Percentiles rank a stretch among this genome's conserved stretches.
These are phyloP conservation scores for Trichoderma oligosporum DNA, from an alignment of 2,329 filamentous ascomycete genomes.

Conservation along the genomic window DNA sequence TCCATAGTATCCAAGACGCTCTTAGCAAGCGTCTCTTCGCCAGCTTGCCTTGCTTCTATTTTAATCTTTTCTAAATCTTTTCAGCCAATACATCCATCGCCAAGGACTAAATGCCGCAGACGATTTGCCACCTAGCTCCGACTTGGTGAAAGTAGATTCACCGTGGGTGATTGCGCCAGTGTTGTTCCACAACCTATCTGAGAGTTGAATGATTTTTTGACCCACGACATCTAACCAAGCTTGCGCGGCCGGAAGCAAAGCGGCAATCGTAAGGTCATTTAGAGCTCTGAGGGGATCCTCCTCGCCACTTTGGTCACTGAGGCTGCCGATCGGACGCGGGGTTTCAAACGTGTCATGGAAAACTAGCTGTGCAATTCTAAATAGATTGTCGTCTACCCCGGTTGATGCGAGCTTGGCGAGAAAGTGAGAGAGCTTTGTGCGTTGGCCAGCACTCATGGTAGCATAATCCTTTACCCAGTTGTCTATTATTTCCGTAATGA, in stretches of 20 bases:
- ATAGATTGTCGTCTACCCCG: slow-evolving; percentile 2
- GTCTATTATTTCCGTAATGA: slow-evolving; percentile 10
- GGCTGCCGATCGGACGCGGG: background rate
- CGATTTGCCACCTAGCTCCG: slow-evolving; percentile 9
- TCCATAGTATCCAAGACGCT: background rate
- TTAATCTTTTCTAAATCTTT: slow-evolving; percentile 4
- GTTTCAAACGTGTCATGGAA: slow-evolving; percentile 15
- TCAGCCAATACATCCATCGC: slow-evolving; percentile 17
- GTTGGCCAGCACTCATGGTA: slow-evolving; percentile 5
- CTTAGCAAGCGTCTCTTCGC: background rate
- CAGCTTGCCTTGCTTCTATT: slow-evolving; percentile 1
- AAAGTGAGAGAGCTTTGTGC: slow-evolving; percentile 12
- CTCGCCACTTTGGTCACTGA: background rate
- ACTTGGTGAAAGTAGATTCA: background rate
- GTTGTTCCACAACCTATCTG: background rate
- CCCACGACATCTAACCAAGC: slow-evolving; percentile 1
- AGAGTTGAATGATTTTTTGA: slow-evolving; percentile 1
- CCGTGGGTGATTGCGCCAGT: background rate
- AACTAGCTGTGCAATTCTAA: slow-evolving; percentile 8
- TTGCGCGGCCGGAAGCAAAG: slow-evolving; percentile 2
- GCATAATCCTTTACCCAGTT: slow-evolving; percentile 12
- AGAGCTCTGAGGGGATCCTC: background rate
- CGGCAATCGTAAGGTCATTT: background rate
- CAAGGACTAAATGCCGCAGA: slow-evolving; percentile 12
- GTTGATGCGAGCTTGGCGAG: slow-evolving; percentile 13